A percentile compares a stretch with the other conserved stretches of the same genome.
phyloP scores from a whole-genome alignment of 202 grass and related monocot species.

The Eragrostis tef region DNA sequence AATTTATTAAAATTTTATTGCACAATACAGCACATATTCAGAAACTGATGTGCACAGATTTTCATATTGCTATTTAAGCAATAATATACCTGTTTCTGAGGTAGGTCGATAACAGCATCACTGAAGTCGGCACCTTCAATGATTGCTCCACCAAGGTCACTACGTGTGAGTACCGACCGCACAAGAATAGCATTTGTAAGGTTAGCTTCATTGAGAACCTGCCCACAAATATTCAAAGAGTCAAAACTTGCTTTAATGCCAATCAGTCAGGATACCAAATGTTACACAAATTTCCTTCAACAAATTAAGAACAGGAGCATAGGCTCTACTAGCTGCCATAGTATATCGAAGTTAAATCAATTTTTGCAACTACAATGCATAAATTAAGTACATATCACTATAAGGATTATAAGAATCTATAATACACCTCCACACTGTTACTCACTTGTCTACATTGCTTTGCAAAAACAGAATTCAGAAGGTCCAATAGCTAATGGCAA shows the following conservation, averaged over 20 bases:
- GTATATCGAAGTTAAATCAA: constrained; percentile 2
- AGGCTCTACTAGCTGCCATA: constrained; percentile 26
- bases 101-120: constrained; percentile 93
- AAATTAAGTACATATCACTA: not conserved
- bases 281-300: constrained; percentile 33
- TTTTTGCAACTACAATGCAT: constrained; percentile 21
- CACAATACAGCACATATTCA: not conserved
- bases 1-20: not conserved
- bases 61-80: not conserved
- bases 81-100: constrained; percentile 76
- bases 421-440: not conserved
- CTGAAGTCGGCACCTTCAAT: constrained; percentile 98
- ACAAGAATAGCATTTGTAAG: constrained; percentile 90
- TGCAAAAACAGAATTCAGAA: not conserved
- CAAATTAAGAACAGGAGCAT: constrained; percentile 40
- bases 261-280: constrained; percentile 15
- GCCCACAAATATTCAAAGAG: constrained; percentile 32
- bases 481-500: not conserved
- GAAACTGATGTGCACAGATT: not conserved
- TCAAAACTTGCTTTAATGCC: constrained; percentile 43
- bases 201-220: constrained; percentile 97
- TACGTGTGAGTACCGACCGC: constrained; percentile 85
- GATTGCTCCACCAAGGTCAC: constrained; percentile 85
- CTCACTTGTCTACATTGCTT: not conserved
- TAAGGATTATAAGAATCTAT: constrained; percentile 24